Conservation (phyloP, 306 rosid genomes). For the Cyamopsis tetragonoloba region DNA sequence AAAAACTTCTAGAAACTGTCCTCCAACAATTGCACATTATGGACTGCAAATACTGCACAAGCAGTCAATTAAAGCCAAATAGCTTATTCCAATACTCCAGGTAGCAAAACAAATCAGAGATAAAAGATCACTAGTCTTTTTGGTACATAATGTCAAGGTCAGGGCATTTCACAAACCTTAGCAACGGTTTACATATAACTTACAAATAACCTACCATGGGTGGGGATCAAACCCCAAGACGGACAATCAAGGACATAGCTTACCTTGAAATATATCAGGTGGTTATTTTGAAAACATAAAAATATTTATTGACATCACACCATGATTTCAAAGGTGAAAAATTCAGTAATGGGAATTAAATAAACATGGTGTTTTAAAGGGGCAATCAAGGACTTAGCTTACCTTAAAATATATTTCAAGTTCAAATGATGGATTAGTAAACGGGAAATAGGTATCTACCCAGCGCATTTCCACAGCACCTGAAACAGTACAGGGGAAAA, state of each 20-base stretch:
- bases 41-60: too few species aligned
- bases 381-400: conserved; percentile 19
- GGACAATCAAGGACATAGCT: too few species aligned
- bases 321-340: conserved; percentile 3
- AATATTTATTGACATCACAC: background rate
- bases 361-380: background rate
- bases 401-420: conserved; percentile 95
- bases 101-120: background rate
- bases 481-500: conserved; percentile 31
- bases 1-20: background rate
- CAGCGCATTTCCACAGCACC: conserved; percentile 98
- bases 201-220: too few species aligned
- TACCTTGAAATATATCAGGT: too few species aligned
- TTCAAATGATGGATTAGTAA: conserved; percentile 93
- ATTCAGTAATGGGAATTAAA: background rate
- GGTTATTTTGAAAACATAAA: conserved; percentile 5
- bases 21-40: too few species aligned
- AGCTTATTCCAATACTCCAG: too few species aligned
- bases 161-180: background rate
- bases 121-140: background rate
- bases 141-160: background rate
- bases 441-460: conserved; percentile 96
- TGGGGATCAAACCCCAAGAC: too few species aligned
- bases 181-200: too few species aligned
- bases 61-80: too few species aligned